phyloP scores from a whole-genome alignment of 2,329 filamentous ascomycete genomes.

The Helicocarpus griseus region DNA sequence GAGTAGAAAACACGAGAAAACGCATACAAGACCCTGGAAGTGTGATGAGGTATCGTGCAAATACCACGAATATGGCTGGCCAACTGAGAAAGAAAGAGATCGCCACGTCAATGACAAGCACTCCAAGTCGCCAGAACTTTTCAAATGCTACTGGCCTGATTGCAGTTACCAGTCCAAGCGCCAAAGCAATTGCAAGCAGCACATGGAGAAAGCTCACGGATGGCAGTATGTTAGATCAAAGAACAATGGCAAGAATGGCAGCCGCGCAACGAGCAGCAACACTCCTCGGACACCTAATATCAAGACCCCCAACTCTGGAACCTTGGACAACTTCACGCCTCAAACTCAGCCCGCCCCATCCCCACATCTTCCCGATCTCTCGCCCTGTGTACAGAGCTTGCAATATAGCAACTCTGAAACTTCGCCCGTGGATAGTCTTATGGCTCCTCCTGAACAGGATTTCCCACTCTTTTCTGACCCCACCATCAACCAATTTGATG shows the following conservation, averaged over 20 bases:
- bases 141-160: slow-evolving; percentile 68
- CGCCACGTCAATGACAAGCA: slow-evolving; percentile 96
- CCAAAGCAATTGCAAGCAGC: slow-evolving; percentile 94
- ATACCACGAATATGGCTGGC: slow-evolving; percentile 83
- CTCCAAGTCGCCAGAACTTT: slow-evolving; percentile 67
- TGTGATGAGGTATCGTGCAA: slow-evolving; percentile 76
- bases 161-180: slow-evolving; percentile 94
- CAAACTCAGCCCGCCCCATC: slow-evolving; percentile 21
- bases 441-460: slow-evolving; percentile 12
- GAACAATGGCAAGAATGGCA: slow-evolving; percentile 65
- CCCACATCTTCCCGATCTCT: slow-evolving; percentile 11
- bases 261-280: slow-evolving; percentile 29
- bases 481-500: slow-evolving; percentile 14
- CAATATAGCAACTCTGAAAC: slow-evolving; percentile 8
- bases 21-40: slow-evolving; percentile 93
- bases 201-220: slow-evolving; percentile 94
- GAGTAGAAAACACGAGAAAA: slow-evolving; percentile 84
- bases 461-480: slow-evolving; percentile 19
- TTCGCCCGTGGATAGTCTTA: background rate
- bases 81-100: slow-evolving; percentile 94
- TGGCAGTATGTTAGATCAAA: slow-evolving; percentile 90
- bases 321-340: slow-evolving; percentile 45
- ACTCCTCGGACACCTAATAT: slow-evolving; percentile 52
- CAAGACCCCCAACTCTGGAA: slow-evolving; percentile 52
- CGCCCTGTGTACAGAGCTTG: slow-evolving; percentile 19